Conservation (phyloP, 441 rosid species). For the Croton laevigatus region DNA sequence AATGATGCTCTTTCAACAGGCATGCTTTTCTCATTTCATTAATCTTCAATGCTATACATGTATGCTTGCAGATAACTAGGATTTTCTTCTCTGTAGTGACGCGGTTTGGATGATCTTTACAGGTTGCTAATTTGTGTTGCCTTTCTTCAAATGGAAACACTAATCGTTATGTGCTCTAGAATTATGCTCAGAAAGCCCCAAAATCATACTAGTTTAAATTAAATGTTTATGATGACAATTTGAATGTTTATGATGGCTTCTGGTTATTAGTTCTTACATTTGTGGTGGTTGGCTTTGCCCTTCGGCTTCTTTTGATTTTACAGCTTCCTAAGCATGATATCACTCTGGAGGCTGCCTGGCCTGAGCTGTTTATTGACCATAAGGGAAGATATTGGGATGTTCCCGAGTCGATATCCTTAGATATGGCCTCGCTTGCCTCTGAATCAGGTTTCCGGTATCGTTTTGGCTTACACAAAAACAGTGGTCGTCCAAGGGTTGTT, state of each 20-base stretch:
- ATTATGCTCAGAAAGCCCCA: too few species aligned
- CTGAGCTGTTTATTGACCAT: conserved; percentile 67
- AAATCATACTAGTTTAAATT: too few species aligned
- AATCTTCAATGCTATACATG: neutral
- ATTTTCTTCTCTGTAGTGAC: neutral
- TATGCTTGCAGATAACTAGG: neutral
- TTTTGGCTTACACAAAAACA: conserved; percentile 60
- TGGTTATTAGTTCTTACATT: too few species aligned
- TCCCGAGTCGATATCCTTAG: conserved; percentile 71
- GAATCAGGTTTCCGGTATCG: conserved; percentile 64
- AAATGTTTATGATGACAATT: too few species aligned
- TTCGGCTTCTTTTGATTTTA: conserved; percentile 8
- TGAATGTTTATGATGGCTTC: too few species aligned
- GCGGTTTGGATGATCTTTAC: too few species aligned
- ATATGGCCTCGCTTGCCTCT: conserved; percentile 50
- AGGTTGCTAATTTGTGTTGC: neutral
- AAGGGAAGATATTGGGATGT: conserved; percentile 83
- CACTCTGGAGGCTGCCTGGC: conserved; percentile 86
- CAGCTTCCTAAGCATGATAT: conserved; percentile 76
- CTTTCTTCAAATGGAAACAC: neutral
- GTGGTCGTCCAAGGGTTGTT: conserved; percentile 52
- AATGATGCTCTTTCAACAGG: conserved; percentile 68
- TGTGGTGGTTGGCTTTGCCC: conserved; percentile 2
- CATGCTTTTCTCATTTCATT: conserved; percentile 24
- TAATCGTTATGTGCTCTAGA: too few species aligned